Evolutionary conservation across 2,329 filamentous ascomycete species (phyloP).

Genomic region (Hypocreales sp.): DNA sequence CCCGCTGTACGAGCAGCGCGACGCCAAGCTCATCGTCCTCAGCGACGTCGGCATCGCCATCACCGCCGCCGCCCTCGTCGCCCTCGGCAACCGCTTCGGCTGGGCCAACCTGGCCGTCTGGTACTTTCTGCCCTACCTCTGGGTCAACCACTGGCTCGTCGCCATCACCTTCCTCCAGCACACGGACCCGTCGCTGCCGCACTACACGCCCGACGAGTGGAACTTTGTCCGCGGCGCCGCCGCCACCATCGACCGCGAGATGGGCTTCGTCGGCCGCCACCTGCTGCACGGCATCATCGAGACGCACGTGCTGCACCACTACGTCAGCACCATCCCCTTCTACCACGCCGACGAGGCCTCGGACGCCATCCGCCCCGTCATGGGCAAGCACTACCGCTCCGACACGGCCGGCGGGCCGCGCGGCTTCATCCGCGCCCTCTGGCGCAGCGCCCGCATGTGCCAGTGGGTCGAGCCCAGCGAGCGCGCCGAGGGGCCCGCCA

Average conservation of each 20-base stretch:
- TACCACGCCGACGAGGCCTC: conserved; percentile 91
- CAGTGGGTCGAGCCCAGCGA: conserved; percentile 94
- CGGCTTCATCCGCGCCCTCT: conserved; percentile 78
- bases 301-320: conserved; percentile 96
- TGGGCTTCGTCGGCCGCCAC: conserved; percentile 84
- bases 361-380: conserved; percentile 85
- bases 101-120: conserved; percentile 80
- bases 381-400: conserved; percentile 88
- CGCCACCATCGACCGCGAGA: conserved; percentile 92
- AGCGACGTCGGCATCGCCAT: conserved; percentile 71
- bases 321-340: conserved; percentile 89
- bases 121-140: conserved; percentile 91
- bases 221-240: conserved; percentile 87
- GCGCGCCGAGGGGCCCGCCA: conserved; percentile 63
- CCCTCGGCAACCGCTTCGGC: conserved; percentile 63
- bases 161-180: conserved; percentile 97
- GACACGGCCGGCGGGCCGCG: conserved; percentile 61
- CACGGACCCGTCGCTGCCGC: conserved; percentile 85
- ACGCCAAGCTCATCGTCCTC: conserved; percentile 72
- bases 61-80: conserved; percentile 43
- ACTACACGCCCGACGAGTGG: conserved; percentile 80
- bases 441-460: conserved; percentile 69
- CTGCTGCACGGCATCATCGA: conserved; percentile 93
- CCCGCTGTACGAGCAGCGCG: conserved; percentile 82
- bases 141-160: conserved; percentile 99